A percentile compares a stretch with the other conserved stretches of the same genome.
phyloP scores from a whole-genome alignment of 2,329 filamentous ascomycete species.

The Teratosphaeria destructans region DNA sequence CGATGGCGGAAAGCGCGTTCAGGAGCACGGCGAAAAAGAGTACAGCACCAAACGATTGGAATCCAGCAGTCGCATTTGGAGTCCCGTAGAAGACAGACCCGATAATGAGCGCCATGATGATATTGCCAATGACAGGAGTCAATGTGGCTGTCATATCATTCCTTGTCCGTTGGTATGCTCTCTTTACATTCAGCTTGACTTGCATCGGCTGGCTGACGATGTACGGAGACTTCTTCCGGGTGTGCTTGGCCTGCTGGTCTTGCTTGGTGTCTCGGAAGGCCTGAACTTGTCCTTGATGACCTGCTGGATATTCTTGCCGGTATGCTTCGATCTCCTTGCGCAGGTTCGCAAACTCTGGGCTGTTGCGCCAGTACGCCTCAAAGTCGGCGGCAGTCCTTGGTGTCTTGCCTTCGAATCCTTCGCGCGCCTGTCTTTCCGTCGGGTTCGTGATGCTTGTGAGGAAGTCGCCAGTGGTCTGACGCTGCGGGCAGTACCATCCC shows the following conservation, averaged over 20 bases:
- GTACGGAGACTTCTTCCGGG: constrained; percentile 47
- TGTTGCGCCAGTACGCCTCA: constrained; percentile 40
- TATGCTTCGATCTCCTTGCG: constrained; percentile 42
- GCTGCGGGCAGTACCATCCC: constrained; percentile 56
- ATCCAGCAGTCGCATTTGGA: constrained; percentile 40
- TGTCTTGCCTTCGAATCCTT: constrained; percentile 51
- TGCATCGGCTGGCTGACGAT: constrained; percentile 48
- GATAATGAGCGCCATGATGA: constrained; percentile 50
- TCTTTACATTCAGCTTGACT: constrained; percentile 40
- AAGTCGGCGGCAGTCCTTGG: constrained; percentile 64
- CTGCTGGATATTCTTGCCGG: constrained; percentile 36
- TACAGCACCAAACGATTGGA: constrained; percentile 46
- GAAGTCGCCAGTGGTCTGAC: constrained; percentile 61
- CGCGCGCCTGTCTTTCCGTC: constrained; percentile 43
- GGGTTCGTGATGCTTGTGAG: constrained; percentile 60
- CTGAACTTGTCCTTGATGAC: constrained; percentile 30
- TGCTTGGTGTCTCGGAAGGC: constrained; percentile 41
- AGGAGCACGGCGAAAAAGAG: constrained; percentile 52
- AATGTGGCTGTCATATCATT: constrained; percentile 41
- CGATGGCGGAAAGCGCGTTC: constrained; percentile 48
- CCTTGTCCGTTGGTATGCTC: constrained; percentile 43
- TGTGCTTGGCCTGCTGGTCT: constrained; percentile 42
- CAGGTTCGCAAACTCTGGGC: constrained; percentile 34
- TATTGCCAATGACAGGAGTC: constrained; percentile 37
- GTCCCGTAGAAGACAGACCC: constrained; percentile 50